Base-by-base conservation (phyloP, 129 eudicot species). In the Scalesia atractyloides region DNA sequence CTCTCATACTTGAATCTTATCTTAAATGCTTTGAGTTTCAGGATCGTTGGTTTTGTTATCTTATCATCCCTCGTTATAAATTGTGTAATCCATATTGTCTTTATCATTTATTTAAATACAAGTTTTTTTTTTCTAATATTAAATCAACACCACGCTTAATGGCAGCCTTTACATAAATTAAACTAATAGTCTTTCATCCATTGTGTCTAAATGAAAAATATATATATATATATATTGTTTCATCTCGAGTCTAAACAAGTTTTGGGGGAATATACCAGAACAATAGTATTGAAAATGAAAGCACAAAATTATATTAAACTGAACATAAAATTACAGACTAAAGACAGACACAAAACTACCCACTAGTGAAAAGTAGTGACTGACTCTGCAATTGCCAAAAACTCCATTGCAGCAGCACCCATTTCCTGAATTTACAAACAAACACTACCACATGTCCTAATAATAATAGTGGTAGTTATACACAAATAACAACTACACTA, bases 321-420 rank as follows among this genome's bases (percentile, higher is more conserved):
- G 9, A 14, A 33, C 5, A 9, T 20, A 70, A 71, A 72, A 73
- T 13, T 63, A 80, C 51, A 74, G 0, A 19, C 34, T 67, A 24
- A 18, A 54, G 22, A 20, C 58, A 56, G 41, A 11, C 16, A 58
- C 20, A 52, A 39, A 15, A 70, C 16, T 33, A 33, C 73, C 43
- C 18, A 54, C 73, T 43, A 72, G 12, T 61, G 33, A 36, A 61
- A 41, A 46, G 54, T 9, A n/a, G 50, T 37, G 60, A 66, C 80
- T 61, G n/a, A n/a, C n/a, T n/a, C 82, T 81, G 94, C 97, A 90
- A 87, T 76, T 80, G 66, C 76, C 86, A 83, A 90, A 90, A 90
- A 90, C 79, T 82, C 72, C 79, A 90, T 74, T 85, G 97, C 97
- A 81, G 84, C 26, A 26, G 75, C 76, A 10, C 68, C 72, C 44